Evolutionary conservation across 495 filamentous ascomycete genomes (phyloP), one percentile per base, ranked within the genome.

Genomic region (Xylaria curta): DNA sequence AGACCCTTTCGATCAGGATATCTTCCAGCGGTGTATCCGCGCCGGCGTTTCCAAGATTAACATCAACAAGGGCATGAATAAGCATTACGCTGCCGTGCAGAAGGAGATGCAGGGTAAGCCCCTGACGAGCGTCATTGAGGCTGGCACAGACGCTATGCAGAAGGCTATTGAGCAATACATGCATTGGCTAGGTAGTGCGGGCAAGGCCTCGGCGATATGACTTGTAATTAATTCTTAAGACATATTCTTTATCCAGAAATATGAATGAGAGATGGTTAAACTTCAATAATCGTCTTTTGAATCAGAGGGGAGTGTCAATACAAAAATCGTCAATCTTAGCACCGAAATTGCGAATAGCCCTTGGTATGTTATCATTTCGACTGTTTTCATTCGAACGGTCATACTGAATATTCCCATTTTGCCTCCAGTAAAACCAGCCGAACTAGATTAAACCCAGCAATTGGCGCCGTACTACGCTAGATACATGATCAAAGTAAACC

Each of bases 11-110:
- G 89, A 87, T 21, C 82, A 89, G 81, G 87, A 87, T 70, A 92
- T 91, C 46, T 92, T 93, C 70, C 76, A 82, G 61, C 84, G 86
- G 76, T 93, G 91, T 76, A 92, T 96, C 77, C 85, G 83, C 47
- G 86, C 83, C 65, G 92, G 93, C 2, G 90, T 95, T 66, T 87
- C 87, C 51, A 94, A 95, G 84, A 84, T 93, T 71, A 96, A 96
- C 82, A 91, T 95, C 70, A 95, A 96, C 79, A 92, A 93, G 82
- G 89, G 92, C 58, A 86, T 96, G 85, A 93, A 94, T 79, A 87
- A 88, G 75, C 87, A 88, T 78, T 94, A 91, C 78, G 85, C 88
- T 53, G 80, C 84, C 72, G 88, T 91, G 53, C 87, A 89, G 85
- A 81, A 85, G 72, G 90, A 93, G 83, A 90, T 89, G 84, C 85